Conservation (phyloP, 139 green algal genomes). For the Auxenochlorella pyrenoidosa region DNA sequence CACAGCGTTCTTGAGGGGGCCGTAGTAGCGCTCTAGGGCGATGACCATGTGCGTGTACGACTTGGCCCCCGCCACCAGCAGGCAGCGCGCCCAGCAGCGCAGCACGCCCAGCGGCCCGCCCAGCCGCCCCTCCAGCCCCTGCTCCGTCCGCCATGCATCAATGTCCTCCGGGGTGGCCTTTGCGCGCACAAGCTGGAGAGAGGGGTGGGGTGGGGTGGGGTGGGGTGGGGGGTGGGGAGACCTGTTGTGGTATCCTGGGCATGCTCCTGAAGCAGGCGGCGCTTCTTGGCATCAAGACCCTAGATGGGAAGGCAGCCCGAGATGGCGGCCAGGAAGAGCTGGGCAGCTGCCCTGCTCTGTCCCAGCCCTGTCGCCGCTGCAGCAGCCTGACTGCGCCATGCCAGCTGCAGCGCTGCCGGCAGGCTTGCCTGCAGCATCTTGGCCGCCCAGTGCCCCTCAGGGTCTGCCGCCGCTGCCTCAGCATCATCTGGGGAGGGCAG, state of each 20-base stretch:
- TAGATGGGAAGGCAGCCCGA: no score
- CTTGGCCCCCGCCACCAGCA: constrained; percentile 85
- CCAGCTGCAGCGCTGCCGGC: neutral
- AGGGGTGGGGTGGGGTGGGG: neutral
- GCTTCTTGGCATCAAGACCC: no score
- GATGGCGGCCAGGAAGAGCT: no score
- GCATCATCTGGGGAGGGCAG: constrained; percentile 43
- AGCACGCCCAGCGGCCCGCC: constrained; percentile 45
- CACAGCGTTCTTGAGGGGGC: constrained; percentile 56
- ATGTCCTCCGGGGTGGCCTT: constrained; percentile 43
- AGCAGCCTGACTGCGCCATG: no score
- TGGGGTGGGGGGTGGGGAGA: neutral
- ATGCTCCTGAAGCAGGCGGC: no score
- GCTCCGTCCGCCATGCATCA: constrained; percentile 34
- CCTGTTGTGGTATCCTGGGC: no score
- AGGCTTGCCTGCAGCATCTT: constrained; percentile 50
- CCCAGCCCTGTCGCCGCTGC: no score
- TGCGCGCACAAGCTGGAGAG: constrained; percentile 16
- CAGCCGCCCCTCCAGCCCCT: constrained; percentile 45
- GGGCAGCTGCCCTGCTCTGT: no score
- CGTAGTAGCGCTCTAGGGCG: constrained; percentile 80
- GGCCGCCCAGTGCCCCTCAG: constrained; percentile 43
- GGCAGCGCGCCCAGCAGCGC: constrained; percentile 59
- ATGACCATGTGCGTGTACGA: constrained; percentile 85
- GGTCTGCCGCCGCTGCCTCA: constrained; percentile 1